These are phyloP conservation scores for Penicillium sp. DNA, from an alignment of 2,329 filamentous ascomycete species.

Conservation along the genomic window DNA sequence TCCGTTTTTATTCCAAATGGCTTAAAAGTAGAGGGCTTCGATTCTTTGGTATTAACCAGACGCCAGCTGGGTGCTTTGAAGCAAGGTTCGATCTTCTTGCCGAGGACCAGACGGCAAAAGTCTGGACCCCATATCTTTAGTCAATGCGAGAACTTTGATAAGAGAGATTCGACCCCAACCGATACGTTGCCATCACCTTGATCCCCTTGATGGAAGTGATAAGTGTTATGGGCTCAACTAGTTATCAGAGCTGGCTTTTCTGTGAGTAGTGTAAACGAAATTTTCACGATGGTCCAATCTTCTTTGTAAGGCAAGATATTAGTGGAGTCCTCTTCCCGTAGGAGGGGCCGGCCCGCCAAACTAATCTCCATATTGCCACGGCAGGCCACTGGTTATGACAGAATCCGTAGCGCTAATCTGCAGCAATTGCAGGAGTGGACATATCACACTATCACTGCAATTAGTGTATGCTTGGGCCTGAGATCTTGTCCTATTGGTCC, in stretches of 20 bases:
- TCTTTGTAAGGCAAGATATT: neutral
- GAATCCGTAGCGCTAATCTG: neutral
- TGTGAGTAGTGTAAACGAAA: neutral
- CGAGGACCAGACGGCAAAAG: no score
- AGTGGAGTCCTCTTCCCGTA: neutral
- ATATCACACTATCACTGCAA: constrained; percentile 5
- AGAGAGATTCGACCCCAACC: neutral
- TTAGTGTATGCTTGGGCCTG: neutral
- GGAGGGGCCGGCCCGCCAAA: neutral
- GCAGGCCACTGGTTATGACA: neutral
- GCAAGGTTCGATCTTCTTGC: no score
- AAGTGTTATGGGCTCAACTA: neutral
- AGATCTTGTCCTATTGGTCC: neutral
- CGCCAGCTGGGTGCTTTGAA: no score
- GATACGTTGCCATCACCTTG: neutral
- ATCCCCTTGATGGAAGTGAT: neutral
- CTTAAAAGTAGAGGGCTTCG: no score
- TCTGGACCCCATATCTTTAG: no score
- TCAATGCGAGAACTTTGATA: no score
- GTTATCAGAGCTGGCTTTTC: neutral
- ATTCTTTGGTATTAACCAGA: no score
- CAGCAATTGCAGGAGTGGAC: neutral
- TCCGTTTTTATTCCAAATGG: no score
- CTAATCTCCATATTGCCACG: neutral
- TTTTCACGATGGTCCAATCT: neutral